phyloP scores from a whole-genome alignment of 2,329 filamentous ascomycete genomes.

The Xylaria sp. region DNA sequence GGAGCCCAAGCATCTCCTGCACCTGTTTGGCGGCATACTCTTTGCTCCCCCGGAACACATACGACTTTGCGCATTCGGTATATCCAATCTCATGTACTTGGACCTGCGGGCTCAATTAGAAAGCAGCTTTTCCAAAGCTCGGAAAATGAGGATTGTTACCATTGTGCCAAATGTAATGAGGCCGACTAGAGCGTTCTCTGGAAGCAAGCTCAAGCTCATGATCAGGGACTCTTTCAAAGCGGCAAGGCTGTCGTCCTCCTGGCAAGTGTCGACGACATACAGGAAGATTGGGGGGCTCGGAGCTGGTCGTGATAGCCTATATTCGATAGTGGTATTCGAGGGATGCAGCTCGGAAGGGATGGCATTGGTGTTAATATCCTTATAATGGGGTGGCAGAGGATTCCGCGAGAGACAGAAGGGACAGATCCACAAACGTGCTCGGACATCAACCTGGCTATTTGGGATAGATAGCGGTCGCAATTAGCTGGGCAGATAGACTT shows the following conservation, averaged over 20 bases:
- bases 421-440: constrained; percentile 87
- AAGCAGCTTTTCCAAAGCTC: constrained; percentile 25
- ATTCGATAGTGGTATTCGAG: constrained; percentile 89
- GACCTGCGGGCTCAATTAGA: constrained; percentile 62
- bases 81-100: constrained; percentile 99
- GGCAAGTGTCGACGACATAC: constrained; percentile 88
- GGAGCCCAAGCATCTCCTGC: constrained; percentile 97
- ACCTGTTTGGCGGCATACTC: constrained; percentile 98
- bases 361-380: constrained; percentile 85
- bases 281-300: constrained; percentile 87
- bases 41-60: constrained; percentile 97
- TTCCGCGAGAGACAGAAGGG: constrained; percentile 89
- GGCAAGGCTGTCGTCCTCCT: constrained; percentile 86
- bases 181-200: constrained; percentile 83
- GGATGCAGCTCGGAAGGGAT: constrained; percentile 87
- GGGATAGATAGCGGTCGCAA: constrained; percentile 32
- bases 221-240: constrained; percentile 87
- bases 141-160: constrained; percentile 61
- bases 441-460: constrained; percentile 81
- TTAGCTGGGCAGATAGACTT: constrained; percentile 15
- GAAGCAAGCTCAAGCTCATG: constrained; percentile 84
- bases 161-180: constrained; percentile 93
- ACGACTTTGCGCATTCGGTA: constrained; percentile 97
- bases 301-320: constrained; percentile 82
- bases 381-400: constrained; percentile 85